Percentiles rank a stretch among this genome's conserved stretches.
Conservation (phyloP, 306 rosid species). For the Inga leiocalycina region DNA sequence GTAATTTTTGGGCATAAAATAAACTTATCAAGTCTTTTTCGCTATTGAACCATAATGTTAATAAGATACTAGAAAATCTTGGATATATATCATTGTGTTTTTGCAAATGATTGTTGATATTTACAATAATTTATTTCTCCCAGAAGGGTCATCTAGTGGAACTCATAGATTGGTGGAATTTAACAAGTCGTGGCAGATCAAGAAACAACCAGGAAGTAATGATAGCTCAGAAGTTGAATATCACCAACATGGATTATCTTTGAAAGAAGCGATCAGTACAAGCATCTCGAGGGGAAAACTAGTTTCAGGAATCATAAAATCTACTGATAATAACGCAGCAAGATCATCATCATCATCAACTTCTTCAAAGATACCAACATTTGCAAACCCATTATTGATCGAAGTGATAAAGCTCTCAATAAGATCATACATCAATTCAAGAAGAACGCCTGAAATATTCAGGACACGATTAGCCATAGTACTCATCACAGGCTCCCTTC, state of each 20-base stretch:
- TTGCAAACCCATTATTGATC: conserved; percentile 69
- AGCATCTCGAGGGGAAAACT: conserved; percentile 81
- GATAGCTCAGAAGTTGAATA: neutral
- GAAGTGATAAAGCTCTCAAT: conserved; percentile 69
- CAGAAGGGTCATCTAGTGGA: conserved; percentile 69
- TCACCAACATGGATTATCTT: conserved; percentile 39
- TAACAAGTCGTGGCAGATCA: conserved; percentile 81
- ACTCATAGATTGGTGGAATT: conserved; percentile 75
- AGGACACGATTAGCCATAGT: conserved; percentile 77
- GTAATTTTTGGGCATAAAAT: too few relatives aligned
- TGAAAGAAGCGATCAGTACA: conserved; percentile 85
- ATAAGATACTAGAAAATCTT: too few relatives aligned
- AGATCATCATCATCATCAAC: conserved; percentile 47
- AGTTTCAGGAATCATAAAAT: conserved; percentile 68
- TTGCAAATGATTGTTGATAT: neutral
- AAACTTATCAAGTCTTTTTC: too few relatives aligned
- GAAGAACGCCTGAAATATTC: conserved; percentile 67
- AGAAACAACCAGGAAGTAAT: conserved; percentile 37
- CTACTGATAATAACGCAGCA: neutral
- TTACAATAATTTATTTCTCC: neutral
- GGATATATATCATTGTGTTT: neutral
- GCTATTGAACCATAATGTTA: too few relatives aligned
- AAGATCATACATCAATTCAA: conserved; percentile 59
- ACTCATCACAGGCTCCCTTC: conserved; percentile 75
- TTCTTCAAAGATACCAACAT: conserved; percentile 67